Conservation (phyloP, 345 rosid species). For the Rhodamnia argentea region DNA sequence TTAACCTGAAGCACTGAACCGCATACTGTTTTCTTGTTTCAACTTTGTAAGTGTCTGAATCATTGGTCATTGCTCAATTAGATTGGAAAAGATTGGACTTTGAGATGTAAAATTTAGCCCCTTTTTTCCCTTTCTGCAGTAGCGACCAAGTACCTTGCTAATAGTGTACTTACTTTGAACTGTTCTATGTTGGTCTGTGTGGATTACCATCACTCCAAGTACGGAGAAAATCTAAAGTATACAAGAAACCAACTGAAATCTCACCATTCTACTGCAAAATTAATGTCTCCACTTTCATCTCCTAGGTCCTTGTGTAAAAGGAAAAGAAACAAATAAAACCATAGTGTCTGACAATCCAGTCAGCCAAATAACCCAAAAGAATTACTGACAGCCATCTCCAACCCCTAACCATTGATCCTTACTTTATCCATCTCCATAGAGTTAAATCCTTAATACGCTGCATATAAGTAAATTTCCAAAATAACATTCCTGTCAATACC, state of each 20-base stretch:
- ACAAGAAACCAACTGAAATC: not conserved
- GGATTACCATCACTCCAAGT: not conserved
- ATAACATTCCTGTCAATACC: not conserved
- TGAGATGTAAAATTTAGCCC: not conserved
- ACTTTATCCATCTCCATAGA: not conserved
- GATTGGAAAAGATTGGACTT: not conserved
- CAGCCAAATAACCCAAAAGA: not conserved
- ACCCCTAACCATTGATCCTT: not conserved
- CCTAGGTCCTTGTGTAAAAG: not conserved
- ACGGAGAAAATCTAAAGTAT: not conserved
- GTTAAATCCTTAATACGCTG: not conserved
- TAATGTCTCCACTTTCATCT: not conserved
- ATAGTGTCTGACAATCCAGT: too few relatives aligned
- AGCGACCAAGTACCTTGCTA: not conserved
- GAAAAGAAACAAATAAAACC: not conserved
- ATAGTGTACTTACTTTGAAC: not conserved
- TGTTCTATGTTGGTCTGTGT: not conserved
- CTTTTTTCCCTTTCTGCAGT: not conserved
- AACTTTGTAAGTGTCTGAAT: not conserved
- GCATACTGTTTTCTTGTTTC: not conserved
- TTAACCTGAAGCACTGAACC: not conserved
- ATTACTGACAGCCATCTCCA: not conserved
- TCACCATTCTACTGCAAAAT: not conserved
- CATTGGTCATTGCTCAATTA: not conserved
- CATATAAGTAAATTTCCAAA: not conserved